Conservation (phyloP, 495 filamentous ascomycete genomes). For the Paragyromitra xinjiangensis region DNA sequence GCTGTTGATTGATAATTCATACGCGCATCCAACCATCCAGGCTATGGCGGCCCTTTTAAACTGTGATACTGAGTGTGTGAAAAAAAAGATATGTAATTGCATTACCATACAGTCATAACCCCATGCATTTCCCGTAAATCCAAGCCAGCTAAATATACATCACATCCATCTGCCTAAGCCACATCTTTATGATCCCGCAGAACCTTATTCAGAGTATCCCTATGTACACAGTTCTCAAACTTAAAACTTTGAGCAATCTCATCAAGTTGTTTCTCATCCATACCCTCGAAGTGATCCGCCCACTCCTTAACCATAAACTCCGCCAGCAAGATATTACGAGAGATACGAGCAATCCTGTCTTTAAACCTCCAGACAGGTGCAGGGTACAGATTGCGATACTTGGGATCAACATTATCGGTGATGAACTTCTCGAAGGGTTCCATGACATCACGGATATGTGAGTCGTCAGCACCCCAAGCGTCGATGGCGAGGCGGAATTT, state of each 20-base stretch:
- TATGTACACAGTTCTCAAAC: slow-evolving; percentile 67
- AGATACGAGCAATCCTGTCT: slow-evolving; percentile 64
- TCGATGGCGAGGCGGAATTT: slow-evolving; percentile 66
- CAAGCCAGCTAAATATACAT: slow-evolving; percentile 9
- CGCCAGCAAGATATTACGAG: slow-evolving; percentile 66
- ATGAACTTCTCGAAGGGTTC: slow-evolving; percentile 55
- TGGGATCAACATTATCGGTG: slow-evolving; percentile 50
- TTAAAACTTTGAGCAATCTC: slow-evolving; percentile 67
- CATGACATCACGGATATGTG: slow-evolving; percentile 55
- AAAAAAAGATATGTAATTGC: not conserved
- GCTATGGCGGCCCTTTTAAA: no score
- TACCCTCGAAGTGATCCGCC: slow-evolving; percentile 67
- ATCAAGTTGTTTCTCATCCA: slow-evolving; percentile 65
- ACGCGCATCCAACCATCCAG: no score
- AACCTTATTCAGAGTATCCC: slow-evolving; percentile 67
- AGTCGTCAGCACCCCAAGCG: slow-evolving; percentile 65
- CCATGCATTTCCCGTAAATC: slow-evolving; percentile 2
- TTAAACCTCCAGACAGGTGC: slow-evolving; percentile 66
- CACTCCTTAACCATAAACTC: slow-evolving; percentile 67
- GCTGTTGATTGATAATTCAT: no score
- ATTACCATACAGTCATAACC: slow-evolving; percentile 8
- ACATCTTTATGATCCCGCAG: slow-evolving; percentile 57
- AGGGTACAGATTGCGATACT: slow-evolving; percentile 63
- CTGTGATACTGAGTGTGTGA: not conserved
- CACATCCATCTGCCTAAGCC: slow-evolving; percentile 14